Conservation (phyloP, 2,329 filamentous ascomycete genomes). For the Corynespora cassiicola region DNA sequence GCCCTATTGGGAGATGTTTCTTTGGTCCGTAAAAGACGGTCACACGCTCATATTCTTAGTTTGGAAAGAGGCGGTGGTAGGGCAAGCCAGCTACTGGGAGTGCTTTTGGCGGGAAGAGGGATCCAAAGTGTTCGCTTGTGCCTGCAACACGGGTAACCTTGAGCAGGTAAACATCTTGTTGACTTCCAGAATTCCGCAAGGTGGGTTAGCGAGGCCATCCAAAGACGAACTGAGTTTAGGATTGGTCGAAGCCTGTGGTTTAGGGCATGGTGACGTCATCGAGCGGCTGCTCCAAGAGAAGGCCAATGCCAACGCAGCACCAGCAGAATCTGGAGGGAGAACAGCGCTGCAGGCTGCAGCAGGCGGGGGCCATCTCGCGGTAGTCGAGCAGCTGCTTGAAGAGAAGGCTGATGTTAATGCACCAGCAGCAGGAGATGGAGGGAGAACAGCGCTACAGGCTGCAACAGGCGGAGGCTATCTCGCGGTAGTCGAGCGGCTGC, state of each 20-base stretch:
- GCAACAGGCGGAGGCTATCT: too few species aligned
- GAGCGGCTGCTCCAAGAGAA: too few species aligned
- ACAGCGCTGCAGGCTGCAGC: too few species aligned
- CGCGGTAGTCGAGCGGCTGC: too few species aligned
- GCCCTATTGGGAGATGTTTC: conserved; percentile 13
- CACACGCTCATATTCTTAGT: conserved; percentile 10
- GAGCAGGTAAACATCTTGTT: conserved; percentile 12
- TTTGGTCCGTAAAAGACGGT: conserved; percentile 11
- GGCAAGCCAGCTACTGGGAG: conserved; percentile 10
- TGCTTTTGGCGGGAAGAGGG: conserved; percentile 10
- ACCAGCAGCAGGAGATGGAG: too few species aligned
- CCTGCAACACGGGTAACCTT: conserved; percentile 8
- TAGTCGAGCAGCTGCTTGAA: too few species aligned
- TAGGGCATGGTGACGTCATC: conserved; percentile 8
- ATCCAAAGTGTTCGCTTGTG: conserved; percentile 10
- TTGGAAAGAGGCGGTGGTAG: conserved; percentile 6
- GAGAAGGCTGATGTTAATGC: too few species aligned
- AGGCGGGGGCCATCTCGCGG: too few species aligned
- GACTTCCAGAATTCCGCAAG: background rate
- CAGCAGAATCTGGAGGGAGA: too few species aligned
- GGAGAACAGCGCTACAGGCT: too few species aligned
- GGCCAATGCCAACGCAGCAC: too few species aligned
- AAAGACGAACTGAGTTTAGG: conserved; percentile 3
- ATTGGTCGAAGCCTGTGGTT: conserved; percentile 2
- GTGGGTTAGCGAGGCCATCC: conserved; percentile 3